Base-by-base conservation (phyloP, 345 rosid genomes). In the Boechera retrofracta region DNA sequence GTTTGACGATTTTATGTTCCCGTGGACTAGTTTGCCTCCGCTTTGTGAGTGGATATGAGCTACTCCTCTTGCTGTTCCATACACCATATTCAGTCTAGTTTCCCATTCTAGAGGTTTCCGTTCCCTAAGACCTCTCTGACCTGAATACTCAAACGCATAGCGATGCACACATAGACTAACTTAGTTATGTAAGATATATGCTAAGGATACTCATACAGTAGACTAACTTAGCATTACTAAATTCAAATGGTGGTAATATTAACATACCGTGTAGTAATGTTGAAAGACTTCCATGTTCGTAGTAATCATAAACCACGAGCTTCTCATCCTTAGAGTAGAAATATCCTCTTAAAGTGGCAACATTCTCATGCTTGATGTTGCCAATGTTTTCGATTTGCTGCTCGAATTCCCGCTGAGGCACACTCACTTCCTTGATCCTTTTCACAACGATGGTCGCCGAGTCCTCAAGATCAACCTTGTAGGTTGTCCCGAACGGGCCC, bases 291-390 rank as follows among this genome's bases (percentile, higher is more conserved):
- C 97, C 94, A 31, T 81, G 88, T 10, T 82, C 75, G 67, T 77
- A 83, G 76, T 85, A 91, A 71, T 95, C 98, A 64, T 87, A 89
- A 38, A 95, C 98, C 74, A 91, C 86, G 32, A 95, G 93, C 87
- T 91, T 95, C 89, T 95, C 99, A 60, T 95, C 99, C 77, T 92
- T 95, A 5, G 98, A 92, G 76, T 86, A 87, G 79, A 85, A 92
- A 73, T 90, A 95, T 7, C 97, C 99, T 78, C 89, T 87, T 32
- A 95, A 60, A 10, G 89, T 87, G 26, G 87, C 84, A 75, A 93
- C 93, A 77, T 92, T 91, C 80, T 89, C 93, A 33, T 95, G 99
- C 67, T 83, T 86, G 59, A 95, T 89, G 29, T 72, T 82, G 5
- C 98, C 97, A 36, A 92, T 75, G 51, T 82, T 41, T 75, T 91